Percentiles rank a stretch among this genome's conserved stretches.
Evolutionary conservation across 2,329 filamentous ascomycete species (phyloP).

Genomic region (Septoria petroselini): DNA sequence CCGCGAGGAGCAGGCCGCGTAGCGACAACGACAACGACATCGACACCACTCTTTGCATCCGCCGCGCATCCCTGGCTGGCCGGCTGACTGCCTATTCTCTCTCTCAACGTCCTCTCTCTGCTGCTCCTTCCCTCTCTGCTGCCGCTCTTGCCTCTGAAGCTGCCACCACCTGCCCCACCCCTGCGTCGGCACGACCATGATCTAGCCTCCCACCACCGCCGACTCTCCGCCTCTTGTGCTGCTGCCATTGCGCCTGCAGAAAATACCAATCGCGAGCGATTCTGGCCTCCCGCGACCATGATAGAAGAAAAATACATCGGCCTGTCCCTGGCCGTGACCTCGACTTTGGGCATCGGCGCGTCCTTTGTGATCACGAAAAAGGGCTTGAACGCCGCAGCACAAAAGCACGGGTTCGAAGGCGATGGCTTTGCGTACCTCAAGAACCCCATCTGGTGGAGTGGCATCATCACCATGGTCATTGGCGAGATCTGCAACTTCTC

Average conservation of each 20-base stretch:
- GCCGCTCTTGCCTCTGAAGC: too few species aligned
- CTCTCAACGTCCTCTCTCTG: too few species aligned
- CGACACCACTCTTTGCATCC: background rate
- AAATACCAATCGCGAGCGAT: background rate
- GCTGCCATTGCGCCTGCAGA: conserved; percentile 1
- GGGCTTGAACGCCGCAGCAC: conserved; percentile 85
- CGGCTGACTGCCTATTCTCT: background rate
- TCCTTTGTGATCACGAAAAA: conserved; percentile 97
- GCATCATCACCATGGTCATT: conserved; percentile 83
- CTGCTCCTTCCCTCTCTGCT: too few species aligned
- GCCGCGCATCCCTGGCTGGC: background rate
- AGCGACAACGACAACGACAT: conserved; percentile 2
- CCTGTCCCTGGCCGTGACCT: conserved; percentile 69
- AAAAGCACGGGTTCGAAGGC: conserved; percentile 92
- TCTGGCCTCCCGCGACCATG: conserved; percentile 19
- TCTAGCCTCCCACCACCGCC: too few species aligned
- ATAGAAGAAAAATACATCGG: conserved; percentile 65
- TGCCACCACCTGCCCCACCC: too few species aligned
- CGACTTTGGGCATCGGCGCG: conserved; percentile 73
- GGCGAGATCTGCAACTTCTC: conserved; percentile 97
- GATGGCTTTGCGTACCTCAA: conserved; percentile 92
- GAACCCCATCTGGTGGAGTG: conserved; percentile 96
- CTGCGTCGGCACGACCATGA: too few species aligned
- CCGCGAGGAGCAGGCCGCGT: background rate
- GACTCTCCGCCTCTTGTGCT: too few species aligned